Conservation (phyloP, 805 yeast genomes). For the Cyberlindnera galapagoensis region DNA sequence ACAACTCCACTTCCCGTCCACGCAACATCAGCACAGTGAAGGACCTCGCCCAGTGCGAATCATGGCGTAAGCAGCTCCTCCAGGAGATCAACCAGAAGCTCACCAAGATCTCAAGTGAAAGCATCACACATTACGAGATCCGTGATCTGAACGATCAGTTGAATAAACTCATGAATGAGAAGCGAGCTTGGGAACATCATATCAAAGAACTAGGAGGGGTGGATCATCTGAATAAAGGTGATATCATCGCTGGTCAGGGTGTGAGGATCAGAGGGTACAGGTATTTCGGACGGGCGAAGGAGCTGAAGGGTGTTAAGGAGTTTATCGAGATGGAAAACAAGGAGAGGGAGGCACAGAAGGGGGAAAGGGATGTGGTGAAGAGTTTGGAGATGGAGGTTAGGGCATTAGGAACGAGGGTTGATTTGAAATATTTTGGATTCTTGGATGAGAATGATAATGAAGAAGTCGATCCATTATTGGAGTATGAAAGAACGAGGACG, state of each 20-base stretch:
- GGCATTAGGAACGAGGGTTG: slow-evolving; percentile 24
- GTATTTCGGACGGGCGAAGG: slow-evolving; percentile 81
- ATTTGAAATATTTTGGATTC: slow-evolving; percentile 38
- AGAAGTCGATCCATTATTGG: slow-evolving; percentile 24
- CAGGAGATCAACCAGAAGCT: slow-evolving; percentile 58
- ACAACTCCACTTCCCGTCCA: slow-evolving; percentile 55
- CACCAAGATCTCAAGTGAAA: slow-evolving; percentile 56
- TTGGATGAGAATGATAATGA: too few species aligned
- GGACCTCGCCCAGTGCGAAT: slow-evolving; percentile 57
- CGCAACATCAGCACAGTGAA: slow-evolving; percentile 46
- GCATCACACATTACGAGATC: slow-evolving; percentile 52
- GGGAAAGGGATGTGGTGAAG: slow-evolving; percentile 12
- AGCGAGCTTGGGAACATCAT: slow-evolving; percentile 72
- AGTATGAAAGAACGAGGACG: slow-evolving; percentile 26
- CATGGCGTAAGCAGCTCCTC: slow-evolving; percentile 57
- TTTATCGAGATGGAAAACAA: slow-evolving; percentile 31
- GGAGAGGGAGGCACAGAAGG: slow-evolving; percentile 17
- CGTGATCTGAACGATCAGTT: slow-evolving; percentile 70
- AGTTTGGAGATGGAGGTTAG: slow-evolving; percentile 19
- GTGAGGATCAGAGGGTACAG: slow-evolving; percentile 26
- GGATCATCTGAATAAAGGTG: slow-evolving; percentile 37
- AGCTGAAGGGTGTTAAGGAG: slow-evolving; percentile 64
- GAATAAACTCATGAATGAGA: slow-evolving; percentile 61
- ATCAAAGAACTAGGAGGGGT: slow-evolving; percentile 70
- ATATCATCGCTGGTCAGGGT: slow-evolving; percentile 15